Conservation (phyloP, 1,284 basidiomycete genomes). For the Austropuccinia psidii region DNA sequence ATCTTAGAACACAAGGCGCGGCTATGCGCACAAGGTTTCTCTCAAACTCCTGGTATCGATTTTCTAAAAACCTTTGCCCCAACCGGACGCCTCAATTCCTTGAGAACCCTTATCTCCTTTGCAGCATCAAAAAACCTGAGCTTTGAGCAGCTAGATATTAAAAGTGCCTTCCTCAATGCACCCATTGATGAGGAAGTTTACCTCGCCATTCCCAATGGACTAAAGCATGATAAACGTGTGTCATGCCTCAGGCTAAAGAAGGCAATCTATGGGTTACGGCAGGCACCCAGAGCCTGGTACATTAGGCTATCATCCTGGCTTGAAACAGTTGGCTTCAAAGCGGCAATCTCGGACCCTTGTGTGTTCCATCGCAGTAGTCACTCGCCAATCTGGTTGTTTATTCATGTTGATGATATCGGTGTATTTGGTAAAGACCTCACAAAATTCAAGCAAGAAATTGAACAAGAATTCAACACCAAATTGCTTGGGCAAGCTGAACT, state of each 20-base stretch:
- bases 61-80: background rate
- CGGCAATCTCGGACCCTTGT: background rate
- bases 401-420: background rate
- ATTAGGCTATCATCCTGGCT: background rate
- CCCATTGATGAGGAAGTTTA: background rate
- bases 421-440: background rate
- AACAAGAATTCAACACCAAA: background rate
- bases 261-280: background rate
- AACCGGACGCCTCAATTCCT: background rate
- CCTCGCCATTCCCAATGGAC: background rate
- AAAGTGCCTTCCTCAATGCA: background rate
- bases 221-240: background rate
- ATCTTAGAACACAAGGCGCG: background rate
- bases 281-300: conserved; percentile 1
- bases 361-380: background rate
- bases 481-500: background rate
- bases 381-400: background rate
- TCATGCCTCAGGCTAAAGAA: background rate
- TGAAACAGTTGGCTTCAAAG: background rate
- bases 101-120: background rate
- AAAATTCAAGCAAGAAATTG: background rate
- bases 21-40: background rate
- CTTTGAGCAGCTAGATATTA: background rate
- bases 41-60: background rate
- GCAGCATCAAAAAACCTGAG: background rate